Evolutionary conservation across 345 rosid genomes (phyloP).

Genomic region (Eucalyptus erythrocorys): DNA sequence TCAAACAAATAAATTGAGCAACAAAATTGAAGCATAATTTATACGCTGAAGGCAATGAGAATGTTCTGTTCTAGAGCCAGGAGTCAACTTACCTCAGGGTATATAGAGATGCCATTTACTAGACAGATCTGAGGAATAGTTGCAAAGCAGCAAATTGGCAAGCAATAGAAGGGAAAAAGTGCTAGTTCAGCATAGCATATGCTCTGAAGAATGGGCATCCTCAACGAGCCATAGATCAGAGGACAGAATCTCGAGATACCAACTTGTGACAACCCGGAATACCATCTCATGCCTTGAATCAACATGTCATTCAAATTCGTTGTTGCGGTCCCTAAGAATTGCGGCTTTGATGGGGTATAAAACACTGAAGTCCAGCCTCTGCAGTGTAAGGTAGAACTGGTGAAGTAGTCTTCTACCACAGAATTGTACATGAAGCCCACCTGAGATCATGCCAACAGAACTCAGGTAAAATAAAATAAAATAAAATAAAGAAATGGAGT

Average conservation of each 20-base stretch:
- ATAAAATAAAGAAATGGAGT: not conserved
- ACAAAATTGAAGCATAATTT: not conserved
- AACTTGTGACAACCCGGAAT: constrained; percentile 5
- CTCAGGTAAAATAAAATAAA: not conserved
- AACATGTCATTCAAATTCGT: constrained; percentile 8
- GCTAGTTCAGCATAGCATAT: constrained; percentile 9
- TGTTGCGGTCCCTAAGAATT: constrained; percentile 13
- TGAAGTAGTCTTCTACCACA: constrained; percentile 28
- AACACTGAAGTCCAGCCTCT: constrained; percentile 29
- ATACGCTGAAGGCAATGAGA: not conserved
- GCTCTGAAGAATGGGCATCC: constrained; percentile 7
- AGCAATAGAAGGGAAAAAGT: not conserved
- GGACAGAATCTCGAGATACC: constrained; percentile 27
- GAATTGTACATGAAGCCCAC: constrained; percentile 22
- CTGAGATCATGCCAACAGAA: not conserved
- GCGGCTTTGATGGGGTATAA: constrained; percentile 12
- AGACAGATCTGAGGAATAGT: constrained; percentile 31
- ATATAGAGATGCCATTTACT: constrained; percentile 16
- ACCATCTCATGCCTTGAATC: constrained; percentile 28
- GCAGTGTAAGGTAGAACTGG: constrained; percentile 15
- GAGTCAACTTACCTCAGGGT: constrained; percentile 16
- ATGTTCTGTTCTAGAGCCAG: not conserved
- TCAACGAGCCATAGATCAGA: constrained; percentile 18
- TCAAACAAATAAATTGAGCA: not conserved
- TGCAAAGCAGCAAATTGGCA: constrained; percentile 20